These are phyloP conservation scores for Lipomyces sp. DNA, from an alignment of 805 yeast species.

Conservation along the genomic window DNA sequence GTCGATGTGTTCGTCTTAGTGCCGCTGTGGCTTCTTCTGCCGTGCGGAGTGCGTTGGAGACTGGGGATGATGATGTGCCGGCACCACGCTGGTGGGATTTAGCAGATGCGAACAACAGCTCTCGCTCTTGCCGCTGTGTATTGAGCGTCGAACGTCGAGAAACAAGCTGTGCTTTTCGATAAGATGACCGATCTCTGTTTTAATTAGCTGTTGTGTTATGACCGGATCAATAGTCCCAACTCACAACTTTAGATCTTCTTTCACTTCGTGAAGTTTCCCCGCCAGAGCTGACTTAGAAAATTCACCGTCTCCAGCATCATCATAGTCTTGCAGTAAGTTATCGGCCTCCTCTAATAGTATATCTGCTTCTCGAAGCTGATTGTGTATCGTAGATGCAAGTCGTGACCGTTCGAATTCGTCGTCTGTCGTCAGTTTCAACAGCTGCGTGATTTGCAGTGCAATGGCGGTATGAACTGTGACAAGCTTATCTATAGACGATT, in stretches of 20 bases:
- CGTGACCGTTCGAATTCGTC: constrained; percentile 23
- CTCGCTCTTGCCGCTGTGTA: constrained; percentile 18
- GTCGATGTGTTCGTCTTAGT: constrained; percentile 43
- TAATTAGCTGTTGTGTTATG: not conserved
- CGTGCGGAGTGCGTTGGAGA: constrained; percentile 23
- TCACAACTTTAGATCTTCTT: constrained; percentile 27
- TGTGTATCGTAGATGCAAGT: constrained; percentile 24
- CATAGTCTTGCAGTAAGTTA: constrained; percentile 14
- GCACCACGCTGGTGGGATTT: not conserved
- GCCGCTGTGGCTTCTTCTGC: constrained; percentile 43
- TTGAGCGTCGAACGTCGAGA: constrained; percentile 19
- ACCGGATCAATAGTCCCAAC: not conserved
- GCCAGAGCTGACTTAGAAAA: constrained; percentile 5
- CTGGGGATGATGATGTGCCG: not conserved
- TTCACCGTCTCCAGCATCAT: not conserved
- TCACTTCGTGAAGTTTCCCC: constrained; percentile 18
- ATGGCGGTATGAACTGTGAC: constrained; percentile 8
- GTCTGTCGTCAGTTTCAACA: constrained; percentile 9
- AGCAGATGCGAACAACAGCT: constrained; percentile 19
- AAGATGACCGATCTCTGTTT: constrained; percentile 30
- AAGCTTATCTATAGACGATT: constrained; percentile 9
- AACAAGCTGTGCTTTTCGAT: constrained; percentile 39
- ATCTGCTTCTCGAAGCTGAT: constrained; percentile 27
- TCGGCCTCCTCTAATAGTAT: constrained; percentile 22
- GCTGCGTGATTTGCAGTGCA: constrained; percentile 17